These are phyloP conservation scores for Podaxis mareebaensis DNA, from an alignment of 768 basidiomycete species.

Conservation along the genomic window DNA sequence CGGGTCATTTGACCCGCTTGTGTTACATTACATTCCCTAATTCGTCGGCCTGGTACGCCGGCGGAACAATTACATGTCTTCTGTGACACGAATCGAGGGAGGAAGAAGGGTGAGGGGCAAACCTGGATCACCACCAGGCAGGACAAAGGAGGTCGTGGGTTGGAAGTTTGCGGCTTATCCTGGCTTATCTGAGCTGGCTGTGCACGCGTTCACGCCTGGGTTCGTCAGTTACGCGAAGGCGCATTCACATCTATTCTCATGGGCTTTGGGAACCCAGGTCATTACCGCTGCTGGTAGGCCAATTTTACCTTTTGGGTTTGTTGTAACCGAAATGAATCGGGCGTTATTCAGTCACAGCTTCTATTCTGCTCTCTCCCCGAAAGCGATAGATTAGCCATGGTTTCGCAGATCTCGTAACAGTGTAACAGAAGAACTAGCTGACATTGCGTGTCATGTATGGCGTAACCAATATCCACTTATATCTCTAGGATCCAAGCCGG, in stretches of 20 bases:
- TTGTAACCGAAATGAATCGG: neutral
- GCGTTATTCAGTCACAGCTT: neutral
- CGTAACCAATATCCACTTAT: neutral
- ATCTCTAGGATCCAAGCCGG: conserved; percentile 1
- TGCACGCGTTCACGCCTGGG: neutral
- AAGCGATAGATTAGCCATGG: neutral
- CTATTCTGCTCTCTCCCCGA: neutral
- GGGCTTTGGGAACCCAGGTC: neutral
- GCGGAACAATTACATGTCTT: conserved; percentile 8
- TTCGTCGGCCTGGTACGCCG: neutral
- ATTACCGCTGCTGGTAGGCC: neutral
- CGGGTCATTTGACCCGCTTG: neutral
- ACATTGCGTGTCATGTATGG: neutral
- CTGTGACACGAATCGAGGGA: conserved; percentile 14
- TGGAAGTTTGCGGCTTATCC: neutral
- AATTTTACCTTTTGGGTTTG: conserved; percentile 9
- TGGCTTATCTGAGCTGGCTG: neutral
- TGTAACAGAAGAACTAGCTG: neutral
- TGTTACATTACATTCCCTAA: neutral
- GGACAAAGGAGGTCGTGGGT: neutral
- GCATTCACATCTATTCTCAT: neutral
- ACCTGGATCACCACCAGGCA: neutral
- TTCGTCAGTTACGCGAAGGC: neutral
- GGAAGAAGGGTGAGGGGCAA: neutral
- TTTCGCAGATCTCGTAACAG: neutral